Evolutionary conservation across 2,329 filamentous ascomycete genomes (phyloP).

Genomic region (Leptographium flavum): DNA sequence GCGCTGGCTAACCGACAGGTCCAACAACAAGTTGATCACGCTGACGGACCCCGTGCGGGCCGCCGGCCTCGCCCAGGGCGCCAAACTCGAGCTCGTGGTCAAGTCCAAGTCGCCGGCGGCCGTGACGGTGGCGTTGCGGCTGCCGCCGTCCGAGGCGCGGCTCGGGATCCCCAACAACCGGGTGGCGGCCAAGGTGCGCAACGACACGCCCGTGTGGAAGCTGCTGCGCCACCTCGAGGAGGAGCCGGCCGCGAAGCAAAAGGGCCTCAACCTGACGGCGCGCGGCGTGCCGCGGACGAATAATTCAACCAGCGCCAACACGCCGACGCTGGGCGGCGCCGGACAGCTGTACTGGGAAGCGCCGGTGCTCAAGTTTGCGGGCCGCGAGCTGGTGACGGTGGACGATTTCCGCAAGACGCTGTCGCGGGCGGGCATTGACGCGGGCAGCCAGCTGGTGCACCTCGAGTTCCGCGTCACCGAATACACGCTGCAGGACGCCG

Average conservation of each 20-base stretch:
- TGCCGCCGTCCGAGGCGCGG: conserved; percentile 57
- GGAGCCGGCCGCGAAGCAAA: conserved; percentile 44
- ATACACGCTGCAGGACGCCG: conserved; percentile 70
- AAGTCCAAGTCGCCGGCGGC: conserved; percentile 73
- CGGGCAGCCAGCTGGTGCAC: conserved; percentile 65
- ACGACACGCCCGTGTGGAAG: conserved; percentile 78
- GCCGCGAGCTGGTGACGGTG: conserved; percentile 62
- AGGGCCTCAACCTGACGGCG: conserved; percentile 66
- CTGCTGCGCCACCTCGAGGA: conserved; percentile 83
- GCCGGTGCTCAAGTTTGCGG: conserved; percentile 73
- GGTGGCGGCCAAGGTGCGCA: conserved; percentile 73
- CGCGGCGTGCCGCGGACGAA: conserved; percentile 60
- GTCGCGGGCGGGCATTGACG: conserved; percentile 74
- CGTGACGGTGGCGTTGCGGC: conserved; percentile 77
- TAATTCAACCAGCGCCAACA: no score
- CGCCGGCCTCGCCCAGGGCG: conserved; percentile 68
- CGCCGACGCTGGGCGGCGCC: conserved; percentile 36
- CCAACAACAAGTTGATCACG: conserved; percentile 76
- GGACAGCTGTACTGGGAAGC: conserved; percentile 81
- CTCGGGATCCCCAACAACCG: conserved; percentile 46
- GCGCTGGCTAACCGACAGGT: conserved; percentile 26
- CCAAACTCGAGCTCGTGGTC: conserved; percentile 83
- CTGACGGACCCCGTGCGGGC: conserved; percentile 74
- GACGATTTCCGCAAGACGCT: conserved; percentile 79
- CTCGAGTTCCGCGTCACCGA: conserved; percentile 65